Conservation (phyloP, 148 eudicot species). For the Vaccinium myrtillus region DNA sequence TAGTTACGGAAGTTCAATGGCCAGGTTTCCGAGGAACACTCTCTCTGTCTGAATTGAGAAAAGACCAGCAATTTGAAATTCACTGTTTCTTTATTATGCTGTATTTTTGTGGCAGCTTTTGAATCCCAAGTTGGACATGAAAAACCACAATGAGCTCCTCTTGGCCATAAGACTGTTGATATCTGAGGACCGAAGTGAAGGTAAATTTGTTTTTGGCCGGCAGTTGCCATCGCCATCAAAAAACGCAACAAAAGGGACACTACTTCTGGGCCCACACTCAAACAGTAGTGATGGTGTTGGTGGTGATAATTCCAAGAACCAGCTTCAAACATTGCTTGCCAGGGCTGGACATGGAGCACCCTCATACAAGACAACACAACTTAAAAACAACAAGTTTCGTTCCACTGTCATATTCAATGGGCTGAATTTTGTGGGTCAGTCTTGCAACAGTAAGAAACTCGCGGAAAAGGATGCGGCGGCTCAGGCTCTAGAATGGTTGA, state of each 20-base stretch:
- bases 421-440: slow-evolving; percentile 72
- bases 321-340: slow-evolving; percentile 75
- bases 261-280: background rate
- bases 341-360: slow-evolving; percentile 85
- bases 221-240: slow-evolving; percentile 50
- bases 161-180: slow-evolving; percentile 66
- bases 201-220: slow-evolving; percentile 84
- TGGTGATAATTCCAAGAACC: slow-evolving; percentile 70
- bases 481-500: slow-evolving; percentile 80
- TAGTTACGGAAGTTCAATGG: too few relatives aligned
- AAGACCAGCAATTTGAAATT: background rate
- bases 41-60: background rate
- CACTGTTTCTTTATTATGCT: background rate
- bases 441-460: slow-evolving; percentile 70
- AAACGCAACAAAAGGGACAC: slow-evolving; percentile 33
- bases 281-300: slow-evolving; percentile 17
- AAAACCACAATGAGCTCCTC: slow-evolving; percentile 52
- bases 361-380: slow-evolving; percentile 64
- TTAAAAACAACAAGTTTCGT: slow-evolving; percentile 70
- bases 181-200: slow-evolving; percentile 77
- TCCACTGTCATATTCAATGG: slow-evolving; percentile 73
- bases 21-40: too few relatives aligned
- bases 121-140: slow-evolving; percentile 56
- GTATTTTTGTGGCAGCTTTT: slow-evolving; percentile 46
- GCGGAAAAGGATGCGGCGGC: slow-evolving; percentile 95